Evolutionary conservation across 108 stramenopile species (phyloP).

Genomic region (Pseudonitzschia multiseries): DNA sequence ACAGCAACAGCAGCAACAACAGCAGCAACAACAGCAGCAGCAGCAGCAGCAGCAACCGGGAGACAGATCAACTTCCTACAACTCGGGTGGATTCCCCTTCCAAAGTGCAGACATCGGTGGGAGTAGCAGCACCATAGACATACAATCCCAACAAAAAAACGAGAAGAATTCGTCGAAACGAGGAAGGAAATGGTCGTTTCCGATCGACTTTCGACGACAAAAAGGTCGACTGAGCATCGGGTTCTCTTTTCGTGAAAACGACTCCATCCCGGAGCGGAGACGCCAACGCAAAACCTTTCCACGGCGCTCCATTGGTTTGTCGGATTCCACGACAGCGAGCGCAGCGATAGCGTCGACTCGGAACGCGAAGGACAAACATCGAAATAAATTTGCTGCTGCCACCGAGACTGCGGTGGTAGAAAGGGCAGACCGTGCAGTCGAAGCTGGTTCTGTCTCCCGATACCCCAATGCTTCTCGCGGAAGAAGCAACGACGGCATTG

Average conservation of each 20-base stretch:
- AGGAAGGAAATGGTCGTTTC: constrained; percentile 5
- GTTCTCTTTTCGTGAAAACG: background rate
- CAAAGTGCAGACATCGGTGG: constrained; percentile 1
- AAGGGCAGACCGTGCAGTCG: background rate
- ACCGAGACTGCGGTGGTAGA: background rate
- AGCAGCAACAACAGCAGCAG: background rate
- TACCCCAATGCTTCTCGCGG: background rate
- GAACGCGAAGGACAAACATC: background rate
- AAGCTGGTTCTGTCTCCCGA: background rate
- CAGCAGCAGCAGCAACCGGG: background rate
- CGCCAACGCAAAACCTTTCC: background rate
- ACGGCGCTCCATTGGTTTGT: background rate
- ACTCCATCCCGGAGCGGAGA: background rate
- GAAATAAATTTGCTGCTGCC: background rate
- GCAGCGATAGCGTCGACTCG: background rate
- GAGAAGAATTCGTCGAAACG: background rate
- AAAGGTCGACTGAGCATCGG: constrained; percentile 5
- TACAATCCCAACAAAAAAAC: background rate
- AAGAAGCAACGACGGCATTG: constrained; percentile 9
- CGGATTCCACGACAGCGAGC: background rate
- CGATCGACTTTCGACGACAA: constrained; percentile 9
- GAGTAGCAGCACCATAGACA: background rate
- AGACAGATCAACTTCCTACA: background rate
- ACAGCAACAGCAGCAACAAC: background rate
- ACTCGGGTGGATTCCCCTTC: background rate